Evolutionary conservation across 495 filamentous ascomycete genomes (phyloP).

Genomic region (Penicillium desertorum): DNA sequence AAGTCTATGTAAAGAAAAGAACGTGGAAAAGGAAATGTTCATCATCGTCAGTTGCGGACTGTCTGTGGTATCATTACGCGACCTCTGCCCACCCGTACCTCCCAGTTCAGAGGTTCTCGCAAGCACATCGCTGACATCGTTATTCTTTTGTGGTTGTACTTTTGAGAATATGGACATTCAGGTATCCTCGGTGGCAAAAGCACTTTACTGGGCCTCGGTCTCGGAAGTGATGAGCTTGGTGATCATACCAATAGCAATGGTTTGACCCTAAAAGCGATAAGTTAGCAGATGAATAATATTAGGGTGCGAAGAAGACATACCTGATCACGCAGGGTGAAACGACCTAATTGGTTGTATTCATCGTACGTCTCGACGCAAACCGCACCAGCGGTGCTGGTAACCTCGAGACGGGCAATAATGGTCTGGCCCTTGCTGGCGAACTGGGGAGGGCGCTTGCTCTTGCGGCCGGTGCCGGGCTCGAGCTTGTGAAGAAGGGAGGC

Average conservation of each 20-base stretch:
- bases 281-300: slow-evolving; percentile 13
- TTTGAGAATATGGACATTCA: slow-evolving; percentile 19
- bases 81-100: slow-evolving; percentile 27
- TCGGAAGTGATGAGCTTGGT: slow-evolving; percentile 69
- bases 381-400: slow-evolving; percentile 76
- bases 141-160: slow-evolving; percentile 18
- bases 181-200: slow-evolving; percentile 2
- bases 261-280: slow-evolving; percentile 68
- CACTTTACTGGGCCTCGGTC: slow-evolving; percentile 33
- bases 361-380: slow-evolving; percentile 93
- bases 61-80: slow-evolving; percentile 26
- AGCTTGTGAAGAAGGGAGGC: slow-evolving; percentile 84
- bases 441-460: slow-evolving; percentile 86
- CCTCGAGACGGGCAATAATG: slow-evolving; percentile 89
- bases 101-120: slow-evolving; percentile 16
- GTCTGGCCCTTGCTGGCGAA: slow-evolving; percentile 90
- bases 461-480: slow-evolving; percentile 92
- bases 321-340: slow-evolving; percentile 94
- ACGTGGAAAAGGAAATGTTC: slow-evolving; percentile 29
- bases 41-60: slow-evolving; percentile 43
- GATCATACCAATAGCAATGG: slow-evolving; percentile 95
- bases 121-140: slow-evolving; percentile 7
- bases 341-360: slow-evolving; percentile 89
- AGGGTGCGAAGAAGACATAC: slow-evolving; percentile 47
- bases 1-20: slow-evolving; percentile 21